phyloP scores from a whole-genome alignment of 768 basidiomycete species.

The Paxillus rubicundulus region DNA sequence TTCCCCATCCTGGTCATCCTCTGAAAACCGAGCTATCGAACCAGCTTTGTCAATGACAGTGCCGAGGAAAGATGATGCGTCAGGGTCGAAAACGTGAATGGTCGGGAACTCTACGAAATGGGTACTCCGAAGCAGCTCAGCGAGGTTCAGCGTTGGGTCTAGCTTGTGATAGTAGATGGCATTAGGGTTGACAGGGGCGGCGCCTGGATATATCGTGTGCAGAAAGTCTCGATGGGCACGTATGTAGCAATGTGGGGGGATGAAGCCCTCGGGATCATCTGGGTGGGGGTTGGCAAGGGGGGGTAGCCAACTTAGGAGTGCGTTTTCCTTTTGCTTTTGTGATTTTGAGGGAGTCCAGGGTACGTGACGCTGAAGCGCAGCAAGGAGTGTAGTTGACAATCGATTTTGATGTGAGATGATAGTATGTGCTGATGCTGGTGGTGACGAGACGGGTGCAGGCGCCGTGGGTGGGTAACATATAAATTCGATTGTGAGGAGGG shows the following conservation, averaged over 20 bases:
- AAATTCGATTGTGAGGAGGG: conserved; percentile 72
- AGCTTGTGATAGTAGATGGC: conserved; percentile 53
- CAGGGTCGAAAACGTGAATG: conserved; percentile 69
- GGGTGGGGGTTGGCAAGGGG: conserved; percentile 50
- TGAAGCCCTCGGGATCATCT: conserved; percentile 56
- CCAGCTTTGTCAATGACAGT: conserved; percentile 57
- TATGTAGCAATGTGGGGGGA: conserved; percentile 61
- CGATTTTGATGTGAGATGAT: conserved; percentile 66
- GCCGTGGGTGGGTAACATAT: conserved; percentile 58
- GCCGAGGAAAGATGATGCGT: conserved; percentile 51
- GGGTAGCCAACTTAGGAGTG: conserved; percentile 54
- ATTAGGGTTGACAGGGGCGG: conserved; percentile 19
- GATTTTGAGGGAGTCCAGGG: conserved; percentile 18
- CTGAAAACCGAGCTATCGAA: conserved; percentile 19
- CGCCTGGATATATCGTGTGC: not conserved
- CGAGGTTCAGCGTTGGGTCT: conserved; percentile 48
- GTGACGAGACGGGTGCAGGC: conserved; percentile 37
- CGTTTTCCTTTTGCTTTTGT: conserved; percentile 46
- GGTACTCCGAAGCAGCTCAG: conserved; percentile 50
- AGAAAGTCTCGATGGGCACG: conserved; percentile 37
- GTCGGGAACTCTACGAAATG: conserved; percentile 83
- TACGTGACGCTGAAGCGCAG: conserved; percentile 47
- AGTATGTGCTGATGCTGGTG: conserved; percentile 41
- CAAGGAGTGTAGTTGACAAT: conserved; percentile 46
- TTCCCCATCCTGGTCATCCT: conserved; percentile 27